Conservation (phyloP, 2,329 filamentous ascomycete species). For the Xylaria sp. region DNA sequence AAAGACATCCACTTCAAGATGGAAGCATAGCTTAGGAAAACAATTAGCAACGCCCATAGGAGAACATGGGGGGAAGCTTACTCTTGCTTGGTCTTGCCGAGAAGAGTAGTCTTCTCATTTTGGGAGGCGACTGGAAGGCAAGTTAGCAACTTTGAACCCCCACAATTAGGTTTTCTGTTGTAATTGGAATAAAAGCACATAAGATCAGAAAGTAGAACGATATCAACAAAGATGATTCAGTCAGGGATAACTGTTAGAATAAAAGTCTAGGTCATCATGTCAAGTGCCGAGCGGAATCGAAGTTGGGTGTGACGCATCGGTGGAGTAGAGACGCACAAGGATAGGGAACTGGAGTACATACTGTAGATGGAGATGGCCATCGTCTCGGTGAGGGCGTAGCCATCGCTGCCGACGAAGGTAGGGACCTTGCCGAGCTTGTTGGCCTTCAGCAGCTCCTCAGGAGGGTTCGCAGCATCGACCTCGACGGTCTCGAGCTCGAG, state of each 20-base stretch:
- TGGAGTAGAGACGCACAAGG: constrained; percentile 34
- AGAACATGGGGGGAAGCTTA: constrained; percentile 56
- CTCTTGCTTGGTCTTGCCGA: constrained; percentile 99
- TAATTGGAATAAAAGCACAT: constrained; percentile 45
- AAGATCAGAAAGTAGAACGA: constrained; percentile 83
- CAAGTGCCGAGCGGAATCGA: constrained; percentile 32
- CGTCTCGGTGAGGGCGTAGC: constrained; percentile 86
- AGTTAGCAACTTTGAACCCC: constrained; percentile 48
- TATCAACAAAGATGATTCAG: constrained; percentile 92
- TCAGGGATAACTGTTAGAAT: constrained; percentile 97
- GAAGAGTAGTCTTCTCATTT: constrained; percentile 99
- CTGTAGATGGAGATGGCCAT: constrained; percentile 98
- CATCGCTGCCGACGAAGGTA: constrained; percentile 91
- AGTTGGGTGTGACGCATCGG: constrained; percentile 35
- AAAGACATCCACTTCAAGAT: constrained; percentile 99
- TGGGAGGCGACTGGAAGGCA: constrained; percentile 85
- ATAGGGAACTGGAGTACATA: constrained; percentile 65
- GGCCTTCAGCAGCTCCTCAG: constrained; percentile 82
- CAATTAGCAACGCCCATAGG: constrained; percentile 42
- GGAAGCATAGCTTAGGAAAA: constrained; percentile 76
- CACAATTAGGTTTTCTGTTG: constrained; percentile 35
- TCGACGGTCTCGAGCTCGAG: constrained; percentile 89
- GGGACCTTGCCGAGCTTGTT: constrained; percentile 93
- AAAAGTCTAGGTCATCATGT: constrained; percentile 78
- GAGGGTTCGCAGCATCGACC: constrained; percentile 72